Base-by-base conservation (phyloP, 108 stramenopile species). In the Phaeodactylum tricornutum region DNA sequence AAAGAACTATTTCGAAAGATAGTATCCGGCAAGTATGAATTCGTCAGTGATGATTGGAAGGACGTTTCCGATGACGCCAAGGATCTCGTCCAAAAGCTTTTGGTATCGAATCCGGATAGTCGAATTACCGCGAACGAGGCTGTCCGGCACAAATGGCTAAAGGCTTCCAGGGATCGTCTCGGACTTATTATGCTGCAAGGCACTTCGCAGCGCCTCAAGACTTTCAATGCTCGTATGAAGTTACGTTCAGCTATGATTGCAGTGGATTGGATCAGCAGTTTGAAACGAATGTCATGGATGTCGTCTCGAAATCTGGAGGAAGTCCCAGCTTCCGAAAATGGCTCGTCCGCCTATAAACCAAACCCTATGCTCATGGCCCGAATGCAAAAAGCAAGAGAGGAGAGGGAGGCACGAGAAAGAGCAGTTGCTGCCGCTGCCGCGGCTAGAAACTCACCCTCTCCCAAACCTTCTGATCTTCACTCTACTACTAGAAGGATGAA, bases 181-280 rank as follows among this genome's bases (percentile, higher is more conserved):
- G 51, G 39, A 6, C 52, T 30, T 29, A 62, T 62, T 52, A 50
- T 33, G 6, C 66, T 87, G 15, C 19, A 50, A 28, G 64, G 55
- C 22, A 76, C 89, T 6, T 72, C 79, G 24, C 67, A 67, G 57
- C 55, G 77, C 50, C 66, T 92, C 46, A 87, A 92, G 75, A 80
- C 69, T 24, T 92, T 84, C 76, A 87, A 92, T 66, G 89, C 89
- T 11, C 64, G 82, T 40, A 66, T 79, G 75, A 87, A 84, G 55
- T 63, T 92, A 14, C 69, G 72, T 29, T 67, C 79, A 33, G 79
- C 86, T n/a, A 78, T 87, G 74, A 80, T 83, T 62, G 85, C 81
- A 0, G 76, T 86, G 29, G 69, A 69, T 34, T 77, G 71, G 71
- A 67, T 77, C 31, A 62, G 53, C 32, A 65, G 59, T 11, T 42